A percentile compares a stretch with the other conserved stretches of the same genome.
These are phyloP conservation scores for Pseudogymnoascus sp. DNA, from an alignment of 2,329 filamentous ascomycete species.

Conservation along the genomic window DNA sequence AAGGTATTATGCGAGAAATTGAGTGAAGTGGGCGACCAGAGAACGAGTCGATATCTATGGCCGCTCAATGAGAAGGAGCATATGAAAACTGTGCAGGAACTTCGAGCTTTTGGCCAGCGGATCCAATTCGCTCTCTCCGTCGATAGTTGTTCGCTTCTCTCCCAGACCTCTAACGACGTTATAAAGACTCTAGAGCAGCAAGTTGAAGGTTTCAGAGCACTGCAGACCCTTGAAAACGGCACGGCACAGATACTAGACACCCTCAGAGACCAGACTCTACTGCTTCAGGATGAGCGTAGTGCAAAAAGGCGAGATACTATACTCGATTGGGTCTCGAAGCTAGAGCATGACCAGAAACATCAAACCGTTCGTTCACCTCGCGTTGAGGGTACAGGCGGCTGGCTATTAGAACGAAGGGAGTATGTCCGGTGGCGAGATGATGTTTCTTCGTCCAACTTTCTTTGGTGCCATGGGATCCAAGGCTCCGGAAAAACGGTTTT, in stretches of 20 bases:
- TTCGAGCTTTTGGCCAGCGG: slow-evolving; percentile 17
- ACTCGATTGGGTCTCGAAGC: neutral
- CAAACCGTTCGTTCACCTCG: slow-evolving; percentile 13
- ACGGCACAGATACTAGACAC: neutral
- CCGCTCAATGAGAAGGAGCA: slow-evolving; percentile 21
- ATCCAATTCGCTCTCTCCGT: slow-evolving; percentile 22
- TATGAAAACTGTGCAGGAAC: slow-evolving; percentile 17
- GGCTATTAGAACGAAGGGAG: slow-evolving; percentile 15
- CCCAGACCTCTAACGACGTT: slow-evolving; percentile 19
- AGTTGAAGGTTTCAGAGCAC: slow-evolving; percentile 16
- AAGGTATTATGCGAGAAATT: slow-evolving; percentile 12
- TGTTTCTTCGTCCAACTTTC: slow-evolving; percentile 3
- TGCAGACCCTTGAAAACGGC: neutral
- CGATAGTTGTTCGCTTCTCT: slow-evolving; percentile 19
- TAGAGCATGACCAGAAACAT: neutral
- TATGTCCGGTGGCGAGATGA: neutral
- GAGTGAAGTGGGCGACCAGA: neutral
- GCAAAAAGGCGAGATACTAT: neutral
- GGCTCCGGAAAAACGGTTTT: slow-evolving; percentile 23
- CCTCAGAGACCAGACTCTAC: neutral
- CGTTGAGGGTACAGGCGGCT: slow-evolving; percentile 18
- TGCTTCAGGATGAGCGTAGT: neutral
- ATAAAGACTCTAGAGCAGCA: slow-evolving; percentile 16
- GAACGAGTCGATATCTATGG: slow-evolving; percentile 15
- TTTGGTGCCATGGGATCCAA: slow-evolving; percentile 22